phyloP scores from a whole-genome alignment of 768 basidiomycete species.

The Phlebiopsis gigantea region DNA sequence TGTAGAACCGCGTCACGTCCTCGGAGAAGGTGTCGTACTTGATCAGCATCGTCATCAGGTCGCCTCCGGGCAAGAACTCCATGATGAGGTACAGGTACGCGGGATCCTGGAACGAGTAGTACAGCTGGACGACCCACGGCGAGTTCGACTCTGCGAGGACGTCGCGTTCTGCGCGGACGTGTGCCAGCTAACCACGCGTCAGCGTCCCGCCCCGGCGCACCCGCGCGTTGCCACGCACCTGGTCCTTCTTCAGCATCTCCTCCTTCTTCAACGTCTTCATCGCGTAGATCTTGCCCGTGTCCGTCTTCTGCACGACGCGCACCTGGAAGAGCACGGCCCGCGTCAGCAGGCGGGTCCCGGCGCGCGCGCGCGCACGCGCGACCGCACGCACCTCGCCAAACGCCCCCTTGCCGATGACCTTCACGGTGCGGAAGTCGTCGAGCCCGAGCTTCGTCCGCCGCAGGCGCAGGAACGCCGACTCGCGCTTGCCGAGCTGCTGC shows the following conservation, averaged over 20 bases:
- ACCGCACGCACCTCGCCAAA: conserved; percentile 82
- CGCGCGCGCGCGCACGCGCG: neutral
- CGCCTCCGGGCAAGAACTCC: conserved; percentile 98
- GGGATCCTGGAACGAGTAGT: conserved; percentile 97
- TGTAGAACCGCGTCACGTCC: conserved; percentile 96
- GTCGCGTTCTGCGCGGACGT: conserved; percentile 96
- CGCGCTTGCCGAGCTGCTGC: conserved; percentile 78
- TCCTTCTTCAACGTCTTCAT: conserved; percentile 98
- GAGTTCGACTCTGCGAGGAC: conserved; percentile 95
- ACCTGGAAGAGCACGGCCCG: conserved; percentile 41
- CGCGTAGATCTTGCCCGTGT: conserved; percentile 97
- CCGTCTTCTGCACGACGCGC: conserved; percentile 90
- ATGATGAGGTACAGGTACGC: conserved; percentile 93
- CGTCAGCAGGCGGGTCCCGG: neutral
- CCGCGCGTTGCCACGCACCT: conserved; percentile 47
- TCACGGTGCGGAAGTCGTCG: conserved; percentile 92
- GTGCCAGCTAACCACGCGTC: conserved; percentile 64
- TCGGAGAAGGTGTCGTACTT: conserved; percentile 99
- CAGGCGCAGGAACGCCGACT: conserved; percentile 83
- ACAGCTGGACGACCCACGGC: conserved; percentile 94
- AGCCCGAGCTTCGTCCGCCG: conserved; percentile 86
- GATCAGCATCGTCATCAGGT: conserved; percentile 99
- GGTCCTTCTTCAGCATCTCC: conserved; percentile 99
- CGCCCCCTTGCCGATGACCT: conserved; percentile 98
- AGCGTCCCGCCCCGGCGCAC: neutral